Evolutionary conservation across 805 yeast genomes (phyloP).

Genomic region (Maudiozyma bulderi): DNA sequence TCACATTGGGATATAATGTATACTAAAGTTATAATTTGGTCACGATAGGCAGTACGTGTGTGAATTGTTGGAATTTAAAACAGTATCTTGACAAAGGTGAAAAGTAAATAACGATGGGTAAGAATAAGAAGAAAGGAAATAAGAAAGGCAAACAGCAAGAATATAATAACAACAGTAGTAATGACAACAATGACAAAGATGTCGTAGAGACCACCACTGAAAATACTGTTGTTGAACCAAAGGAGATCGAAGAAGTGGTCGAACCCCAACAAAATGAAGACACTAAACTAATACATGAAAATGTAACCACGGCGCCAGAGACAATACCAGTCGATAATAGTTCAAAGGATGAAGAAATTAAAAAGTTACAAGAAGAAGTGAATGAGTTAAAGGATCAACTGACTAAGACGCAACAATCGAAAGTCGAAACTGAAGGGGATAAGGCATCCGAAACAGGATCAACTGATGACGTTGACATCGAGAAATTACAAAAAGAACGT

Average conservation of each 20-base stretch:
- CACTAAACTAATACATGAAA: neutral
- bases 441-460: neutral
- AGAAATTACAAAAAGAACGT: conserved; percentile 39
- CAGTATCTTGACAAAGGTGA: neutral
- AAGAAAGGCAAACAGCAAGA: conserved; percentile 4
- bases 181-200: neutral
- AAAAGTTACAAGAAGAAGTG: conserved; percentile 3
- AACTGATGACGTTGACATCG: conserved; percentile 9
- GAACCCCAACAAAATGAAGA: neutral
- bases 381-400: conserved; percentile 5
- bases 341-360: neutral
- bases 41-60: too few species aligned
- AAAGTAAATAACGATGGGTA: conserved; percentile 8
- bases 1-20: too few species aligned
- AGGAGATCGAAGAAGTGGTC: neutral
- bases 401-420: neutral
- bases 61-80: neutral
- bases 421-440: neutral
- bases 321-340: neutral
- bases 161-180: neutral
- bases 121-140: conserved; percentile 14
- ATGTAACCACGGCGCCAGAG: neutral
- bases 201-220: neutral
- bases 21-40: too few species aligned
- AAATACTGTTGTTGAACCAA: neutral